A percentile compares a stretch with the other conserved stretches of the same genome.
Conservation (phyloP, 1,284 basidiomycete genomes). For the Phylloporus sp. region DNA sequence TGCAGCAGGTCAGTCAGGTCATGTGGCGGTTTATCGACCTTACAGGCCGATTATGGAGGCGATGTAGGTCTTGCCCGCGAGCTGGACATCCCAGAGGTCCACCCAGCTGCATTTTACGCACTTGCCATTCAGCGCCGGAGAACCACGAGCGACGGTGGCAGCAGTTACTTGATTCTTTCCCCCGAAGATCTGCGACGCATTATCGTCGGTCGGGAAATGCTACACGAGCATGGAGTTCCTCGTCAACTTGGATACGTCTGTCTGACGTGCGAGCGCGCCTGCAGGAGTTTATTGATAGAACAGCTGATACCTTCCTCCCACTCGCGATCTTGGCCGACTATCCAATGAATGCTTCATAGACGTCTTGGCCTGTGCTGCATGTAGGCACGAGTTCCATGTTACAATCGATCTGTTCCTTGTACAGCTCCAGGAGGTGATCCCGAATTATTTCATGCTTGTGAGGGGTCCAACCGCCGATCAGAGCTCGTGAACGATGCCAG, state of each 20-base stretch:
- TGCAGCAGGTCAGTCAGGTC: constrained; percentile 35
- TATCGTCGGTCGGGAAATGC: constrained; percentile 37
- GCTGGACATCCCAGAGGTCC: constrained; percentile 34
- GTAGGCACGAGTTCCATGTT: not conserved
- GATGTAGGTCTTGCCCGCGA: constrained; percentile 36
- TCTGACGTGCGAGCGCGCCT: constrained; percentile 13
- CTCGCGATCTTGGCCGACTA: constrained; percentile 28
- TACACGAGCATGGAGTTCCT: constrained; percentile 32
- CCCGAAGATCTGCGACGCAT: constrained; percentile 37
- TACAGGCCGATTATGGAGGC: constrained; percentile 20
- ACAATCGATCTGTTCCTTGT: constrained; percentile 1
- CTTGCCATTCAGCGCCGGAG: constrained; percentile 39
- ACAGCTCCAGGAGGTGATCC: constrained; percentile 13
- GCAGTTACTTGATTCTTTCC: constrained; percentile 34
- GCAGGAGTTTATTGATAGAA: constrained; percentile 20
- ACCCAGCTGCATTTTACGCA: constrained; percentile 41
- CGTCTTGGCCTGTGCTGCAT: not conserved
- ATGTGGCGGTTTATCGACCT: not conserved
- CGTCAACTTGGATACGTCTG: constrained; percentile 16
- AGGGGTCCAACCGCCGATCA: too few relatives aligned
- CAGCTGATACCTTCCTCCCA: constrained; percentile 20
- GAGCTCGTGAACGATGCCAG: too few relatives aligned
- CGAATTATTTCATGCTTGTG: constrained; percentile 19
- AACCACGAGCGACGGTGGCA: constrained; percentile 34
- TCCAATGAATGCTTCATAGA: not conserved